These are phyloP conservation scores for Populus euphratica DNA, from an alignment of 345 rosid species.

Conservation along the genomic window DNA sequence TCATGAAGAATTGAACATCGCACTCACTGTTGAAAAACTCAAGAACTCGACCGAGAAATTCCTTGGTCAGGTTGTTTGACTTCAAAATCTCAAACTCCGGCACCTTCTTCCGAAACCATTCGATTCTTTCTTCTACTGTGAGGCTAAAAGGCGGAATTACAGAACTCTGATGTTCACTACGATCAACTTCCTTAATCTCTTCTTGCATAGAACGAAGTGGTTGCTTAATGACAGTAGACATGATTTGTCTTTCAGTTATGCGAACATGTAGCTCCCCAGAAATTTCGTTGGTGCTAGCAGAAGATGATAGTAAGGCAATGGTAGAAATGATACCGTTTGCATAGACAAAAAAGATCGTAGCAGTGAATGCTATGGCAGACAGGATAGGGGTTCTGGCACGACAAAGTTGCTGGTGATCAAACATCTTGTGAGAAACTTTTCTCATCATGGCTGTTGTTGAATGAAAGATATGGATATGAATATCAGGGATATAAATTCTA, in stretches of 20 bases:
- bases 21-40: conserved; percentile 48
- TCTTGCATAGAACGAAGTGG: conserved; percentile 30
- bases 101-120: conserved; percentile 47
- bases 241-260: conserved; percentile 5
- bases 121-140: conserved; percentile 43
- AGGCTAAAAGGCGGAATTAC: conserved; percentile 43
- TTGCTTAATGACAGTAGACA: conserved; percentile 15
- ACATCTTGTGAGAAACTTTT: conserved; percentile 13
- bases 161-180: conserved; percentile 20
- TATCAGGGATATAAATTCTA: background rate
- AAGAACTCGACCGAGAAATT: conserved; percentile 49
- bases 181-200: conserved; percentile 13
- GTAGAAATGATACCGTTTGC: conserved; percentile 29
- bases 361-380: conserved; percentile 26
- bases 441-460: conserved; percentile 8
- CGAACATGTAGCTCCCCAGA: conserved; percentile 17
- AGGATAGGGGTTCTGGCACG: conserved; percentile 27
- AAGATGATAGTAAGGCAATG: conserved; percentile 19
- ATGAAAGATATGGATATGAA: background rate
- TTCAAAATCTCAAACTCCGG: conserved; percentile 42
- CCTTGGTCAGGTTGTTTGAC: conserved; percentile 40
- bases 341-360: conserved; percentile 37
- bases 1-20: conserved; percentile 68
- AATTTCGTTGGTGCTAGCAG: conserved; percentile 1
- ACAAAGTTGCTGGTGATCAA: conserved; percentile 15